These are phyloP conservation scores for Malassezia brasiliensis DNA, from an alignment of 1,284 basidiomycete species.

Conservation along the genomic window DNA sequence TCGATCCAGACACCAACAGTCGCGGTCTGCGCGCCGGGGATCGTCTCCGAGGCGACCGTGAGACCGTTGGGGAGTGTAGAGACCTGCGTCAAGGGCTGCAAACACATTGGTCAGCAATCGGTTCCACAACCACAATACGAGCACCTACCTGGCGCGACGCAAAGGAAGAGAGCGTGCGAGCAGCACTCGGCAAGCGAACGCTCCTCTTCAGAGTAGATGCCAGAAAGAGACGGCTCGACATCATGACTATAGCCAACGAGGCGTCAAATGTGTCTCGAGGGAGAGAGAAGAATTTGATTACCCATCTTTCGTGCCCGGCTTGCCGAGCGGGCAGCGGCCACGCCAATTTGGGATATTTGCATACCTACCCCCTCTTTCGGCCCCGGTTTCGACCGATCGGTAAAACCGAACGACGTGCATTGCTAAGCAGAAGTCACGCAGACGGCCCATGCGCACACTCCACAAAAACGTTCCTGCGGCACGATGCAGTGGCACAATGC, in stretches of 20 bases:
- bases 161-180: conserved; percentile 12
- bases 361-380: background rate
- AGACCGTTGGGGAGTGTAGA: conserved; percentile 43
- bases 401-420: background rate
- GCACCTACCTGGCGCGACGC: conserved; percentile 10
- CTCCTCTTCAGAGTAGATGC: conserved; percentile 13
- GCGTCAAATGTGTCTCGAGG: conserved; percentile 10
- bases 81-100: conserved; percentile 37
- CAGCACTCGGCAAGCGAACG: conserved; percentile 8
- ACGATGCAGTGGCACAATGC: too few species aligned
- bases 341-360: background rate
- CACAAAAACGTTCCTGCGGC: too few species aligned
- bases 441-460: conserved; percentile 4
- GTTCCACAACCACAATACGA: too few species aligned
- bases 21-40: conserved; percentile 88
- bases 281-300: conserved; percentile 9
- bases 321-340: conserved; percentile 9
- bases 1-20: conserved; percentile 99
- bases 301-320: background rate
- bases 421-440: conserved; percentile 5
- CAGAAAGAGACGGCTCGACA: conserved; percentile 19
- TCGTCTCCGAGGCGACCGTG: conserved; percentile 59
- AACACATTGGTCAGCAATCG: background rate
- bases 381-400: conserved; percentile 19
- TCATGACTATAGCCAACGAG: conserved; percentile 4